A percentile compares a stretch with the other conserved stretches of the same genome.
Conservation (phyloP, 192 early-diverging fungal genomes). For the Funneliformis mosseae region DNA sequence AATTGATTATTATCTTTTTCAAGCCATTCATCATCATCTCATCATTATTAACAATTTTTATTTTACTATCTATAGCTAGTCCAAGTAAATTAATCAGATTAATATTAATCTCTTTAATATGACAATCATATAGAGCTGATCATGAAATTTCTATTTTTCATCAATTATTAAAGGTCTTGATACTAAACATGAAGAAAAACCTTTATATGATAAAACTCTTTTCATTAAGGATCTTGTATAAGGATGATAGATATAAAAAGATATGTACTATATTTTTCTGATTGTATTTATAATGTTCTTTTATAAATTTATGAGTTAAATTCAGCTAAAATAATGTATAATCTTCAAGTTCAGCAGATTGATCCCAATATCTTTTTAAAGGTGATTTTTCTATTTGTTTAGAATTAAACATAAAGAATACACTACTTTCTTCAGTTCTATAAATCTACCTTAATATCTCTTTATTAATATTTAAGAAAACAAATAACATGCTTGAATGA, state of each 20-base stretch:
- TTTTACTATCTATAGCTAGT: neutral
- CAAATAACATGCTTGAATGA: no score
- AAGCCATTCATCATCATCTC: neutral
- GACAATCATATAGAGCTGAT: constrained; percentile 4
- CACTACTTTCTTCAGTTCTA: no score
- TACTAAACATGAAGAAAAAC: neutral
- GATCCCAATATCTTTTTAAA: constrained; percentile 16
- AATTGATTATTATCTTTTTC: neutral
- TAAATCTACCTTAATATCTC: no score
- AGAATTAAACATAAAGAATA: no score
- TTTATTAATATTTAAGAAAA: no score
- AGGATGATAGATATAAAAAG: no score
- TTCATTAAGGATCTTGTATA: no score
- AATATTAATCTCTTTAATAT: constrained; percentile 8
- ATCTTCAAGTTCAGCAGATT: constrained; percentile 11
- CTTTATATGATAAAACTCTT: neutral
- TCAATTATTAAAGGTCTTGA: neutral
- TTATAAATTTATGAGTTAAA: constrained; percentile 1
- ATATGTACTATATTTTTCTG: no score
- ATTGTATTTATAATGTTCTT: no score
- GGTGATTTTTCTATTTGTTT: neutral
- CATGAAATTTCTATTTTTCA: no score
- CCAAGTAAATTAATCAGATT: constrained; percentile 7
- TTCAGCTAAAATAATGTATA: neutral
- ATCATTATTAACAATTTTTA: no score